Base-by-base conservation (phyloP, 192 early-diverging fungal genomes). In the Thamnidium elegans region DNA sequence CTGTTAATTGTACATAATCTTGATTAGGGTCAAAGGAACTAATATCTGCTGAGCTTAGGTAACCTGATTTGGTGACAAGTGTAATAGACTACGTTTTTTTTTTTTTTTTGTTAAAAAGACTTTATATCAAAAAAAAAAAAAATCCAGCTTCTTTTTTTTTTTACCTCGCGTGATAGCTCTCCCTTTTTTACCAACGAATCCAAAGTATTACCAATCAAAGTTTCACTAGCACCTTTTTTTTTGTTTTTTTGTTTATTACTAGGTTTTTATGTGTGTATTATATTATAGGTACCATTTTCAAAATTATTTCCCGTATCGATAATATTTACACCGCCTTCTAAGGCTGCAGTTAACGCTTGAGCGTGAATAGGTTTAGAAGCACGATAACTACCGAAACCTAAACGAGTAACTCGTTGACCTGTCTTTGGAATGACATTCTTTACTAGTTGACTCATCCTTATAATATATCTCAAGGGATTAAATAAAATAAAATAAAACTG, bases 271-370 rank as follows among this genome's bases (percentile, higher is more conserved):
- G 1, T 48, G 4, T 19, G 17, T 19, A 48, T 17, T 19, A 48
- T 48, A 19, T 13, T 48, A 17, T 48, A 48, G 4, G 4, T 48
- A 71, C 90, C 90, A 48, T 76, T 64, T 61, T 86, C 87, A 81
- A 92, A 92, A 68, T 91, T 85, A 8, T 76, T 64, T 36, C 85
- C 79, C 4, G 88, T 89, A 74, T 92, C 90, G 52, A 92, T 84
- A 19, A 91, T 77, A 66, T 91, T 90, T 20, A 90, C 81, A 23
- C 89, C 89, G 13, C 69, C 59, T 50, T 74, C 58, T 6, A 90
- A 67, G 10, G 90, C 89, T 42, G 68, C 51, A 8, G 68, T 17
- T 6, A 92, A 50, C 4, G 89, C 88, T 5, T 66, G 67, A 5
- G 43, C 65, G 62, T 87, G 84, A 6, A 46, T 46, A 0, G 68